Evolutionary conservation across 345 rosid species (phyloP).

Genomic region (Gossypium arboreum): DNA sequence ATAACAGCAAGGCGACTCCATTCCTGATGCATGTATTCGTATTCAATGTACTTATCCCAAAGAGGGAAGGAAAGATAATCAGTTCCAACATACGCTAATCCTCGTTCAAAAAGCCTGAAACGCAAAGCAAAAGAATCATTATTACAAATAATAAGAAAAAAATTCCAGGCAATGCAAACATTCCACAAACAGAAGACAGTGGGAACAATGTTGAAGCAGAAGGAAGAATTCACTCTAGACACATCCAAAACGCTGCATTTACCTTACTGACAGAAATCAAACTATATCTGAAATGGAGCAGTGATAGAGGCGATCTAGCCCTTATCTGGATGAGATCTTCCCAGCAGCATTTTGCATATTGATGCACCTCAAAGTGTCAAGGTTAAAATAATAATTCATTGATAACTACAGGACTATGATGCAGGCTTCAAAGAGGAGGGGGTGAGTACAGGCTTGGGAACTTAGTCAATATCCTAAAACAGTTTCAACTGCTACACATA

Average conservation of each 20-base stretch:
- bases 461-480: slow-evolving; percentile 28
- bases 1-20: slow-evolving; percentile 78
- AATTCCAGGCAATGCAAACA: slow-evolving; percentile 23
- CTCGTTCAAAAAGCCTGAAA: slow-evolving; percentile 89
- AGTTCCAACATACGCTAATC: slow-evolving; percentile 82
- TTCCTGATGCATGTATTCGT: slow-evolving; percentile 82
- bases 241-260: slow-evolving; percentile 78
- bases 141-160: slow-evolving; percentile 18
- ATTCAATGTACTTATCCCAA: slow-evolving; percentile 96
- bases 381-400: slow-evolving; percentile 41
- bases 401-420: slow-evolving; percentile 31
- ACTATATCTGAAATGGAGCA: slow-evolving; percentile 76
- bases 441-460: slow-evolving; percentile 26
- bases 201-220: slow-evolving; percentile 49
- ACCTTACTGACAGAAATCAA: slow-evolving; percentile 88
- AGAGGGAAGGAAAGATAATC: slow-evolving; percentile 75
- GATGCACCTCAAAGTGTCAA: slow-evolving; percentile 69
- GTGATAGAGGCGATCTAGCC: slow-evolving; percentile 87
- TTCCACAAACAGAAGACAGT: slow-evolving; percentile 32
- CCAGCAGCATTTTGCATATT: slow-evolving; percentile 89
- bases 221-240: slow-evolving; percentile 76
- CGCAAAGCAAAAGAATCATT: slow-evolving; percentile 23
- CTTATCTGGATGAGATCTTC: slow-evolving; percentile 85
- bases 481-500: slow-evolving; percentile 30
- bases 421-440: slow-evolving; percentile 26